Conservation (phyloP, 768 basidiomycete species). For the Termitomyces sp. region DNA sequence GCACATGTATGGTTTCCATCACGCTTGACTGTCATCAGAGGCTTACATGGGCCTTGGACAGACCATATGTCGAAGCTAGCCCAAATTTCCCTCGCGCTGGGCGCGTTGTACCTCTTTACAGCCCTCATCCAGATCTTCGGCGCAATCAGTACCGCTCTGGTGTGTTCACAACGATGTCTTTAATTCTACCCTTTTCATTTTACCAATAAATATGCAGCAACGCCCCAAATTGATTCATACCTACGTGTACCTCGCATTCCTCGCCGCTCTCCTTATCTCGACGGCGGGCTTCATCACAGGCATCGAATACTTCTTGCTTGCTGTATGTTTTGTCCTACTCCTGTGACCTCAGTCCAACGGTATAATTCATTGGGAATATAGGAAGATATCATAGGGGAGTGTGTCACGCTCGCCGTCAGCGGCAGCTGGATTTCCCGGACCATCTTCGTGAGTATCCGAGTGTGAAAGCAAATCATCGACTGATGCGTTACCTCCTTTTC, state of each 20-base stretch:
- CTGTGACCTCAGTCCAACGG: not conserved
- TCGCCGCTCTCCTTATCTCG: slow-evolving; percentile 32
- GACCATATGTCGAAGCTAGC: slow-evolving; percentile 26
- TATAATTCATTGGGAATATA: slow-evolving; percentile 5
- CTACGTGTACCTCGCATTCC: slow-evolving; percentile 22
- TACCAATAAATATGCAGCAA: slow-evolving; percentile 13
- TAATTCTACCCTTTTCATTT: not conserved
- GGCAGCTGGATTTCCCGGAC: slow-evolving; percentile 33
- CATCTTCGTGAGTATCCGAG: slow-evolving; percentile 27
- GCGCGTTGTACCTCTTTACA: slow-evolving; percentile 29
- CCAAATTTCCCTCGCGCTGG: slow-evolving; percentile 31
- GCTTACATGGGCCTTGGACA: not conserved
- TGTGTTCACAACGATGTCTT: not conserved
- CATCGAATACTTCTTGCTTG: slow-evolving; percentile 34
- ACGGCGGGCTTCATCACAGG: slow-evolving; percentile 31
- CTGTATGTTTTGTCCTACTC: slow-evolving; percentile 23
- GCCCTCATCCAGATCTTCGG: slow-evolving; percentile 19
- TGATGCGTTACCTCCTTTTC: not conserved
- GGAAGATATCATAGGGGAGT: slow-evolving; percentile 36
- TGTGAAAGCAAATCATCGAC: not conserved
- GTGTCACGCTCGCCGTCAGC: slow-evolving; percentile 27
- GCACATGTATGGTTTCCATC: slow-evolving; percentile 9
- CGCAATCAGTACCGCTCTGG: slow-evolving; percentile 13
- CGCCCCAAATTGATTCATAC: slow-evolving; percentile 20
- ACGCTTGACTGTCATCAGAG: not conserved